Evolutionary conservation across 176 grass and related monocot species (phyloP).

Genomic region (Olyra latifolia): DNA sequence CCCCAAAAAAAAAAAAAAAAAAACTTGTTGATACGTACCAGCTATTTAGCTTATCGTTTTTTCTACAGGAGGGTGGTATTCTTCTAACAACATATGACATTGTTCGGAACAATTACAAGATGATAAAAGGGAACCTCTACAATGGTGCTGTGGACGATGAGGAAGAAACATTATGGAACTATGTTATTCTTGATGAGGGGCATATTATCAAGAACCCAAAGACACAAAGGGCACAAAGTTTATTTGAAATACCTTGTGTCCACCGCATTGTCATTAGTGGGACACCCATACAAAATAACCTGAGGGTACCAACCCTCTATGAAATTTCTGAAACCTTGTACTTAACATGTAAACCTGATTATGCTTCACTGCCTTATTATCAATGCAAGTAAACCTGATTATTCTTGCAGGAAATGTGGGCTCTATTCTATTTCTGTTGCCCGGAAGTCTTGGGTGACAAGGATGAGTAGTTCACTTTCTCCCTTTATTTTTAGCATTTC

Average conservation of each 20-base stretch:
- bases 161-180: slow-evolving; percentile 74
- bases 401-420: slow-evolving; percentile 82
- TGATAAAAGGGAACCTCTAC: slow-evolving; percentile 57
- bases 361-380: not conserved
- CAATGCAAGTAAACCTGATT: slow-evolving; percentile 15
- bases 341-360: not conserved
- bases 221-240: slow-evolving; percentile 71
- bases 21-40: not conserved
- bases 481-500: slow-evolving; percentile 16
- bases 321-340: slow-evolving; percentile 9
- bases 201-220: slow-evolving; percentile 88
- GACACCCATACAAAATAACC: slow-evolving; percentile 87
- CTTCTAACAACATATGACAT: slow-evolving; percentile 89
- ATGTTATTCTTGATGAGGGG: slow-evolving; percentile 85
- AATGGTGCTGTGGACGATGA: slow-evolving; percentile 43
- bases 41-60: not conserved
- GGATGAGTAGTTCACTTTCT: slow-evolving; percentile 55
- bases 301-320: slow-evolving; percentile 53
- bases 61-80: slow-evolving; percentile 72
- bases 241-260: slow-evolving; percentile 72
- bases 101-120: slow-evolving; percentile 72
- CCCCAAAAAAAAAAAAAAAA: too few relatives aligned
- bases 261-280: slow-evolving; percentile 85
- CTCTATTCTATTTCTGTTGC: slow-evolving; percentile 86
- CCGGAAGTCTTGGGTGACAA: slow-evolving; percentile 78